Conservation (phyloP, 73 alveolate genomes). For the Blepharisma japonicum region DNA sequence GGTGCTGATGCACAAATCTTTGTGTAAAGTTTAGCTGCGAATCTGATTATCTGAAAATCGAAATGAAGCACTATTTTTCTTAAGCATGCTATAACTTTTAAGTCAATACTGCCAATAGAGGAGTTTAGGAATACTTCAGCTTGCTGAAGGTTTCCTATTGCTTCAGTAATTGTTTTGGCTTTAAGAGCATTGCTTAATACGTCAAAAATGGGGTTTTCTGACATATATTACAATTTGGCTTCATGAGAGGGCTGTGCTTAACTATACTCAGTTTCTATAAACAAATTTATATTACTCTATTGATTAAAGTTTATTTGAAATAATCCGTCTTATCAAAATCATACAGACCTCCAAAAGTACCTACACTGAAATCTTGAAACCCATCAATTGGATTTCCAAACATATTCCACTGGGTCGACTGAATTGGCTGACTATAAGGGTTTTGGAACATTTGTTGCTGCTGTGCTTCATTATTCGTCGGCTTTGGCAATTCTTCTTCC, state of each 20-base stretch:
- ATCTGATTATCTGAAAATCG: neutral
- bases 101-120: neutral
- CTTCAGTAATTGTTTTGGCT: neutral
- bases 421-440: no score
- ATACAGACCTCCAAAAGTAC: no score
- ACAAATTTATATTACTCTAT: no score
- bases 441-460: neutral
- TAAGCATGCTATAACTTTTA: neutral
- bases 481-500: neutral
- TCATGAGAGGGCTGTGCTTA: no score
- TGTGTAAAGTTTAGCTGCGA: neutral
- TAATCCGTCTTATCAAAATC: no score
- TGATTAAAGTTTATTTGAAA: no score
- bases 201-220: conserved; percentile 13
- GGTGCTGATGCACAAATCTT: neutral
- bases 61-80: neutral
- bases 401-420: no score
- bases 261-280: no score
- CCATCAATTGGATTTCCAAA: no score
- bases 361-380: no score
- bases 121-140: neutral
- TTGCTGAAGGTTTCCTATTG: neutral
- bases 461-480: neutral
- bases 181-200: neutral
- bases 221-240: neutral